These are phyloP conservation scores for Aristolochia californica DNA, from an alignment of 164 flowering plant species.

Conservation along the genomic window DNA sequence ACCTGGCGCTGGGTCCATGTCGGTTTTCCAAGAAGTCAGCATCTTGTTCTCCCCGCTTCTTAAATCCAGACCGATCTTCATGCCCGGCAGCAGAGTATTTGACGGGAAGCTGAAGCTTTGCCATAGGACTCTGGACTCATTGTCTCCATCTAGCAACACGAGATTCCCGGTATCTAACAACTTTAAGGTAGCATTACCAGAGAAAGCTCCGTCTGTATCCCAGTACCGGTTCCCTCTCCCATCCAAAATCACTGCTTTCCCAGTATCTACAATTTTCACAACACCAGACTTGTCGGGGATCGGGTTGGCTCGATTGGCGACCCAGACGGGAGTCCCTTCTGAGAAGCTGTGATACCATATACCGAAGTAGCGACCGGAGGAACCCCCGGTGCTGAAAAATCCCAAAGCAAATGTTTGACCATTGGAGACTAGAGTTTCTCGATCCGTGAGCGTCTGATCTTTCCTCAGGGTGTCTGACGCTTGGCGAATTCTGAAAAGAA, in stretches of 20 bases:
- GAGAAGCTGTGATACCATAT: background rate
- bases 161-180: constrained; percentile 3
- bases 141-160: background rate
- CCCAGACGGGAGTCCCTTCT: constrained; percentile 2
- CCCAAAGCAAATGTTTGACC: background rate
- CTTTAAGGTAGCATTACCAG: background rate
- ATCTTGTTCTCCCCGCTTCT: background rate
- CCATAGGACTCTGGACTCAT: background rate
- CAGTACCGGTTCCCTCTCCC: background rate
- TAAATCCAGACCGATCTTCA: constrained; percentile 13
- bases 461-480: background rate
- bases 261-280: background rate
- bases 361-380: background rate
- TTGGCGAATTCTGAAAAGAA: too few relatives aligned
- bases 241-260: background rate
- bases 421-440: background rate
- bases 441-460: background rate
- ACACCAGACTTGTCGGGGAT: background rate
- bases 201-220: background rate
- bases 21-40: constrained; percentile 14
- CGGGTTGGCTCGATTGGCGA: constrained; percentile 8
- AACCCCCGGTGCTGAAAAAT: constrained; percentile 4
- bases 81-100: constrained; percentile 12
- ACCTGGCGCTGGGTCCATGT: background rate
- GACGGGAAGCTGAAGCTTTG: constrained; percentile 10